Evolutionary conservation across 306 rosid species (phyloP).

Genomic region (Casuarina glauca): DNA sequence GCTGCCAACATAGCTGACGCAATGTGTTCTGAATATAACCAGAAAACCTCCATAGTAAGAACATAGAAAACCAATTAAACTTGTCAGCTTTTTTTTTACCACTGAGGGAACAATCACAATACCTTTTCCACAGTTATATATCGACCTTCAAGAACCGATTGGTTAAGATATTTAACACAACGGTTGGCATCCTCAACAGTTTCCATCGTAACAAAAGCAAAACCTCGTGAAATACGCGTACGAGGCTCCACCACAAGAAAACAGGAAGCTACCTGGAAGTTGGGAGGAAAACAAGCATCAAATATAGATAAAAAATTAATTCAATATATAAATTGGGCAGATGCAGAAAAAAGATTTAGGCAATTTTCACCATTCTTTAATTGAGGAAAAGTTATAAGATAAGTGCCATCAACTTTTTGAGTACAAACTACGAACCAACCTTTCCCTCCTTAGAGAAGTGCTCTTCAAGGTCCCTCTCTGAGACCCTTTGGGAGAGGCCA

Average conservation of each 20-base stretch:
- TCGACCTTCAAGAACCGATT: conserved; percentile 93
- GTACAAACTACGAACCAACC: conserved; percentile 38
- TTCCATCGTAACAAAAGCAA: conserved; percentile 93
- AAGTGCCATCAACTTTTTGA: background rate
- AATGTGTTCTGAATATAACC: conserved; percentile 95
- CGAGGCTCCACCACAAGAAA: conserved; percentile 98
- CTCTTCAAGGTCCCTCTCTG: conserved; percentile 85
- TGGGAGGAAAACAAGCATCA: background rate
- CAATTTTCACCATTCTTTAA: background rate
- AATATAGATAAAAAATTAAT: background rate
- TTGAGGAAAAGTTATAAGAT: background rate
- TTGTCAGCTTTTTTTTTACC: conserved; percentile 30
- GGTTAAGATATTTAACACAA: conserved; percentile 89
- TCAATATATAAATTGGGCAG: background rate
- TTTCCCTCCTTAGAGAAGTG: conserved; percentile 96
- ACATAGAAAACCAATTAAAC: conserved; percentile 33
- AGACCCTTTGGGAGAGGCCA: conserved; percentile 87
- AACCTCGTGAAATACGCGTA: conserved; percentile 87
- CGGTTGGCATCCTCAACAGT: conserved; percentile 75
- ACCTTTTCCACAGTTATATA: conserved; percentile 96
- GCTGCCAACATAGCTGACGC: conserved; percentile 97
- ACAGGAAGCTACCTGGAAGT: conserved; percentile 82
- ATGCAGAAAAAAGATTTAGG: background rate
- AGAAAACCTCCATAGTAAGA: conserved; percentile 92
- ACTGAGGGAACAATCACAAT: conserved; percentile 32